Evolutionary conservation across 108 stramenopile genomes (phyloP).

Genomic region (Nitzschia sp.): DNA sequence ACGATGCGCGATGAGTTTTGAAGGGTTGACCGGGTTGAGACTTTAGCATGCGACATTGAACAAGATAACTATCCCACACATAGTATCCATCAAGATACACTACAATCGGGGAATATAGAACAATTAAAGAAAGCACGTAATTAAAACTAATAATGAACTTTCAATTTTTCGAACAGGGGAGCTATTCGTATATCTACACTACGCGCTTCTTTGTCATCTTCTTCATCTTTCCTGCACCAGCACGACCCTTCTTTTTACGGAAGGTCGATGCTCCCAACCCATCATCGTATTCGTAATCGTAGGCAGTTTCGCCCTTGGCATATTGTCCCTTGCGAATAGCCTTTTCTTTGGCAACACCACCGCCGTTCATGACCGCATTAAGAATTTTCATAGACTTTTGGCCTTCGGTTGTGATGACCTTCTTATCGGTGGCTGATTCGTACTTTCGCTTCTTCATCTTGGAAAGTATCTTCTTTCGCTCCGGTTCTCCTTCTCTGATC

Average conservation of each 20-base stretch:
- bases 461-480: slow-evolving; percentile 54
- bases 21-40: no score
- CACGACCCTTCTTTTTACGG: slow-evolving; percentile 92
- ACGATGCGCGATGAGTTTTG: no score
- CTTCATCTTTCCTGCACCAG: slow-evolving; percentile 85
- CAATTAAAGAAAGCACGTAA: no score
- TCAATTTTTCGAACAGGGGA: no score
- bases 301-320: slow-evolving; percentile 86
- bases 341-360: slow-evolving; percentile 67
- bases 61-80: no score
- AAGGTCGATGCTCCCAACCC: slow-evolving; percentile 73
- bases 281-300: slow-evolving; percentile 89
- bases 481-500: slow-evolving; percentile 81
- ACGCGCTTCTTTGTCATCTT: slow-evolving; percentile 85
- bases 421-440: slow-evolving; percentile 53
- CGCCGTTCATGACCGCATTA: slow-evolving; percentile 77
- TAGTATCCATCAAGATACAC: no score
- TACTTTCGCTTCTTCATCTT: slow-evolving; percentile 72
- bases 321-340: slow-evolving; percentile 69
- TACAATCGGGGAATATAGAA: no score
- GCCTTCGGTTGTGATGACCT: slow-evolving; percentile 49
- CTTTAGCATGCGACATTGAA: no score
- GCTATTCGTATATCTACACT: no score
- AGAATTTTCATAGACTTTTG: slow-evolving; percentile 74
- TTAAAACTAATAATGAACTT: no score